A percentile compares a stretch with the other conserved stretches of the same genome.
These are phyloP conservation scores for Diplodia scrobiculata DNA, from an alignment of 2,329 filamentous ascomycete species.

Conservation along the genomic window DNA sequence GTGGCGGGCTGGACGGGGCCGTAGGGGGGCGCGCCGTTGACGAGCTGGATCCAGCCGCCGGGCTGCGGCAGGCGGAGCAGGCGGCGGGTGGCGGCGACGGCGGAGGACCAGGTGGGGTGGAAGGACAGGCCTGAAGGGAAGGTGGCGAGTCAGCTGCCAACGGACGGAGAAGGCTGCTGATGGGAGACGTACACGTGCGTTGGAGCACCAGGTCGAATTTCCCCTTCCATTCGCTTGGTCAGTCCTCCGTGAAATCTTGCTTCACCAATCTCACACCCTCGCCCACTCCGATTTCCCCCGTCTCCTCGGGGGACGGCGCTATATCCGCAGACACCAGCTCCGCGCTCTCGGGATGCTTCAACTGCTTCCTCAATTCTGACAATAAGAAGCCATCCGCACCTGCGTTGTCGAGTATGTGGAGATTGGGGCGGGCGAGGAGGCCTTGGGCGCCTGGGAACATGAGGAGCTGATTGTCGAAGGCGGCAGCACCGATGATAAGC, in stretches of 20 bases:
- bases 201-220: conserved; percentile 1
- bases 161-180: neutral
- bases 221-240: neutral
- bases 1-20: too few relatives aligned
- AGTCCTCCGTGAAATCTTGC: neutral
- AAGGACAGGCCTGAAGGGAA: neutral
- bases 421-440: neutral
- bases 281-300: neutral
- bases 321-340: neutral
- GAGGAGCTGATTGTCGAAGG: conserved; percentile 1
- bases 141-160: neutral
- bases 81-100: neutral
- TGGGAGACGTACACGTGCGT: neutral
- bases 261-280: neutral
- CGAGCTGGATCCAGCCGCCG: conserved; percentile 8
- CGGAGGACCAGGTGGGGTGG: neutral
- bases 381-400: conserved; percentile 1
- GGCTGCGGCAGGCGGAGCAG: neutral
- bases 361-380: neutral
- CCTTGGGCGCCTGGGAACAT: neutral
- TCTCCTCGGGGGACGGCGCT: neutral
- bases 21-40: neutral
- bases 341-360: neutral
- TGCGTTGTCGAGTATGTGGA: conserved; percentile 2
- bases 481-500: neutral